Base-by-base conservation (phyloP, 2,329 filamentous ascomycete genomes). In the Cercospora berteroae region DNA sequence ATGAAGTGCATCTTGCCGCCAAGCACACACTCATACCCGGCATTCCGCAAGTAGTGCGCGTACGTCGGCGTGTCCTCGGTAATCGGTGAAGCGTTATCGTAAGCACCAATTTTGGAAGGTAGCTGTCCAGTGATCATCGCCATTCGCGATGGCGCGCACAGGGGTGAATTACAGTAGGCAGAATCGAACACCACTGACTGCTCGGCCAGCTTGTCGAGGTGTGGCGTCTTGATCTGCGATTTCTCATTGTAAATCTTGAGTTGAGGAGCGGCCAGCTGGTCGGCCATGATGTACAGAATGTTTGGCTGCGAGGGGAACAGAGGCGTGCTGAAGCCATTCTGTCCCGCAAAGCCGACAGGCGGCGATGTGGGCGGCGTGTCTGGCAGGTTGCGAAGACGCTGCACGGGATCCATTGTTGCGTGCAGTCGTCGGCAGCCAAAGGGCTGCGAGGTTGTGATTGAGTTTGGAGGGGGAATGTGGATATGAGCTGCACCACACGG, bases 1-100 rank as follows among this genome's bases (percentile, higher is more conserved):
- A 96, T 91, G 78, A 97, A 97, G 81, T 97, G 94, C 94, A 97
- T 97, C 85, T 97, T 97, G 70, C 94, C 94, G 5, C 94, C 93
- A 73, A 97, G 84, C 5, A 90, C 91, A 12, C 94, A 97, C 80
- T 97, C 92, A 76, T 97, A 97, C 63, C 92, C 93, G 74, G 90
- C 88, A 50, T 87, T 85, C 60, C 94, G 90, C 64, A 97, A 84
- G 80, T 97, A 97, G 80, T 97, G 94, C 8, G 94, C 93, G 77
- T 96, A 97, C 1, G 94, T 97, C 13, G 93, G 94, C 31, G 92
- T 87, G 74, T 96, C 93, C 65, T 92, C 92, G 65, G 88, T 85
- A 74, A 97, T 89, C 72, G 93, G 90, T 36, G 91, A 89, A 55
- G 93, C 94, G 77, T 97, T 97, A 82, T 97, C 94, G 79, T 91